Evolutionary conservation across 495 filamentous ascomycete genomes (phyloP), one percentile per base, ranked within the genome.

Genomic region (Aspergillus haitiensis): DNA sequence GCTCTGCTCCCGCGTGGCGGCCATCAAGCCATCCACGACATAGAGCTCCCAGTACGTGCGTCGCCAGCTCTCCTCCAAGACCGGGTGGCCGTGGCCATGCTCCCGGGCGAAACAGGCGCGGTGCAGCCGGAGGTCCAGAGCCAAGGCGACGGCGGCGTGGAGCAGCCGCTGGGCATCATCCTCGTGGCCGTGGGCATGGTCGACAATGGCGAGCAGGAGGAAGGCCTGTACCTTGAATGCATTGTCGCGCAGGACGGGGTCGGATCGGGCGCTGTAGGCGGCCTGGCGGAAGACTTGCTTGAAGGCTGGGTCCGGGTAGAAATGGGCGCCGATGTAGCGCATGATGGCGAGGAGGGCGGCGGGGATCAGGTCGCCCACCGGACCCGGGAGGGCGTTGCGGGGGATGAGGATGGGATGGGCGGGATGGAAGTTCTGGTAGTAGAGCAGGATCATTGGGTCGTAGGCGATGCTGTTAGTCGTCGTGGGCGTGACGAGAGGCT

Each of bases 21-120:
- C 71, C 33, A 80, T 60, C 35, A 79, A 60, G 0, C 71, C 75
- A 58, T 92, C 88, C 3, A 88, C 80, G 47, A 90, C 82, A 67
- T 85, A 92, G 40, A 94, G 71, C 64, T 92, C 88, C 90, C 90
- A 94, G 85, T 88, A 93, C 9, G 89, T 93, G 50, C 90, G 75
- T 16, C 90, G 78, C 86, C 87, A 91, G 71, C 87, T 87, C 66
- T 94, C 90, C 21, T 82, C 85, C n/a, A 87, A 52, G 8, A 86
- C 68, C 4, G 73, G 67, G 40, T 81, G 73, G 7, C 75, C 73
- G 55, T 79, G 57, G 2, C 74, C 62, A 13, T 63, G 32, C 31
- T 56, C 21, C 15, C 13, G 12, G 4, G 77, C 73, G 58, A 82
- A 86, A 3, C 65, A 54, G 39, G 69, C 68, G 49, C 78, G 79